A percentile compares a stretch with the other conserved stretches of the same genome.
Evolutionary conservation across 805 yeast genomes (phyloP).

Genomic region (Helenozyma rhizophorensis): DNA sequence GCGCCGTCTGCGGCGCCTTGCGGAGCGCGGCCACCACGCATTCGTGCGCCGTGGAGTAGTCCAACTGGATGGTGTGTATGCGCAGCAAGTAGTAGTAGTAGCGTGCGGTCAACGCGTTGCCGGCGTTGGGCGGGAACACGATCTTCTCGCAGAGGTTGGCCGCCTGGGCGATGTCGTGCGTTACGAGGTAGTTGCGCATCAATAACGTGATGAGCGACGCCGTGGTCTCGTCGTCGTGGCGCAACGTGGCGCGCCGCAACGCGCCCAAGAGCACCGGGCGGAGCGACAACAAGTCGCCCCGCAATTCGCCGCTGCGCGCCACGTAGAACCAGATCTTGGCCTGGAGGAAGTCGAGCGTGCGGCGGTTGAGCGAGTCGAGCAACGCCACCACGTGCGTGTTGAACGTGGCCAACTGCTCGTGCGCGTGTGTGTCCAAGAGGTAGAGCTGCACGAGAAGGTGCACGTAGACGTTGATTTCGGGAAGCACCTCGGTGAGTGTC

Average conservation of each 20-base stretch:
- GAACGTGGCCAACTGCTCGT: constrained; percentile 47
- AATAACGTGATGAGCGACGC: constrained; percentile 84
- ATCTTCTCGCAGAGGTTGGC: constrained; percentile 84
- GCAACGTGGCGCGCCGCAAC: constrained; percentile 81
- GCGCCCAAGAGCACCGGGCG: constrained; percentile 69
- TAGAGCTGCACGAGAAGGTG: constrained; percentile 76
- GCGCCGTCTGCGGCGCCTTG: constrained; percentile 88
- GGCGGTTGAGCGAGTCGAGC: constrained; percentile 64
- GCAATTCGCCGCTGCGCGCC: constrained; percentile 69
- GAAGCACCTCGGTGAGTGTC: constrained; percentile 35
- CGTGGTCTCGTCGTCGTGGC: constrained; percentile 89
- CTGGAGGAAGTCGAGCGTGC: constrained; percentile 79
- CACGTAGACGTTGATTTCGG: constrained; percentile 77
- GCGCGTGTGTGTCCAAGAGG: constrained; percentile 58
- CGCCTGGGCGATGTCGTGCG: constrained; percentile 84
- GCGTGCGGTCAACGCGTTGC: constrained; percentile 86
- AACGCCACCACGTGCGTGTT: constrained; percentile 49
- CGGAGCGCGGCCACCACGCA: constrained; percentile 91
- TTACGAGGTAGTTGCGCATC: constrained; percentile 70
- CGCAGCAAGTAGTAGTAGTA: constrained; percentile 89
- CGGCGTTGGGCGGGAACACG: constrained; percentile 80
- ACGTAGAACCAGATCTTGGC: constrained; percentile 91
- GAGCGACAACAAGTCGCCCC: constrained; percentile 47
- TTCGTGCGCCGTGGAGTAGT: constrained; percentile 87
- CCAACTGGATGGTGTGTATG: constrained; percentile 85